Conservation (phyloP, 1,139 yeast species). For the Yamadazyma atmosphaerica region DNA sequence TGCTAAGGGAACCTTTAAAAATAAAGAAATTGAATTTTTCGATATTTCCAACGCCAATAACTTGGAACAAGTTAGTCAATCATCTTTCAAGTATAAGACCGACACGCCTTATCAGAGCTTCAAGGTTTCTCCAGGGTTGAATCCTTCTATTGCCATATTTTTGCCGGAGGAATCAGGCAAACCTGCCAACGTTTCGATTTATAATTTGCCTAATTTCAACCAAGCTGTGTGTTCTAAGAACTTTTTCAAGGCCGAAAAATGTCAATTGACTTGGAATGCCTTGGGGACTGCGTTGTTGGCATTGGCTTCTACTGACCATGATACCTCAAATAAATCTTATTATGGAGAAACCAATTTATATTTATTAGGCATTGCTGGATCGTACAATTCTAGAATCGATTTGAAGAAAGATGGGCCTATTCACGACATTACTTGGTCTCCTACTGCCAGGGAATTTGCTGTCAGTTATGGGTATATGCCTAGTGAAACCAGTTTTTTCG, state of each 20-base stretch:
- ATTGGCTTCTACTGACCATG: slow-evolving; percentile 94
- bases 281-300: slow-evolving; percentile 94
- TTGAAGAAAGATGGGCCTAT: slow-evolving; percentile 94
- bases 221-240: slow-evolving; percentile 85
- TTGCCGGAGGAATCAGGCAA: slow-evolving; percentile 81
- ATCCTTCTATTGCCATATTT: slow-evolving; percentile 90
- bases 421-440: slow-evolving; percentile 97
- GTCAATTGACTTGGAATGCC: slow-evolving; percentile 89
- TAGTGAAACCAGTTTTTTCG: slow-evolving; percentile 91
- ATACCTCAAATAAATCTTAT: slow-evolving; percentile 88
- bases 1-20: slow-evolving; percentile 57
- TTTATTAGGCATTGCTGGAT: slow-evolving; percentile 87
- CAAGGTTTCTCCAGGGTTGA: slow-evolving; percentile 80
- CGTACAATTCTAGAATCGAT: slow-evolving; percentile 85
- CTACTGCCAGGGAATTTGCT: slow-evolving; percentile 94
- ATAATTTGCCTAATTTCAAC: slow-evolving; percentile 70
- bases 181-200: slow-evolving; percentile 87
- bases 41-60: slow-evolving; percentile 49
- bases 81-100: slow-evolving; percentile 60
- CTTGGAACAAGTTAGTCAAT: slow-evolving; percentile 39
- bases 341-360: slow-evolving; percentile 96
- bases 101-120: slow-evolving; percentile 57
- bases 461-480: slow-evolving; percentile 99
- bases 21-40: slow-evolving; percentile 72
- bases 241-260: slow-evolving; percentile 93